Base-by-base conservation (phyloP, 768 basidiomycete species). In the Serendipita indica region DNA sequence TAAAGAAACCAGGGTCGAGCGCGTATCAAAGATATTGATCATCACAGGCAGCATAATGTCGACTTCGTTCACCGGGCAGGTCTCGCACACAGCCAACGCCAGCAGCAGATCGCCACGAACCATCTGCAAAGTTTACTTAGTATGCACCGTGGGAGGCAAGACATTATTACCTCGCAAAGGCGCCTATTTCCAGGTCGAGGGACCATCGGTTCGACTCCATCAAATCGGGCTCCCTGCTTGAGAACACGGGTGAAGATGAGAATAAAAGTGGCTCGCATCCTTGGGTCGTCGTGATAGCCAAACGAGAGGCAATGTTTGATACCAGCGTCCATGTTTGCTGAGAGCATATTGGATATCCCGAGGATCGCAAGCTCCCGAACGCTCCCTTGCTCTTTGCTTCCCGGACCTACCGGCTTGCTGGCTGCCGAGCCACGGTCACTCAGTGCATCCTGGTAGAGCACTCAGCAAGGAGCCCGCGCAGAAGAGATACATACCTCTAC, bases 61-160 rank as follows among this genome's bases (percentile, higher is more conserved):
- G 3, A 86, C 82, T 64, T 94, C 89, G 10, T 68, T 67, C 12
- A 82, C 73, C 3, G 89, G 86, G 64, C 89, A 92, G 4, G 83
- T 80, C 66, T 94, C 89, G 67, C 88, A 89, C 35, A 94, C 85
- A 2, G 90, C 88, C 65, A 92, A 70, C 1, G 87, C 87, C 39
- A 92, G 74, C 1, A 61, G 58, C 1, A 80, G 75, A 14, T 46
- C 45, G 12, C 39, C 33, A 5, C 45, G 32, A 18, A 60, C 20
- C 75, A 89, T 79, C 87, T 71, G 63, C 10, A 63, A 60, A 20
- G n/a, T 18, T 30, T 4, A n/a, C 10, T 25, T 20, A 10, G 10
- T 25, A 16, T 14, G 20, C 33, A 10, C 7, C 4, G 33, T 22
- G 30, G 39, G 3, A 49, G 6, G 27, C 7, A 6, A 27, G 25